These are phyloP conservation scores for Tritrichomonas foetus DNA, from an alignment of 208 protist species.

Conservation along the genomic window DNA sequence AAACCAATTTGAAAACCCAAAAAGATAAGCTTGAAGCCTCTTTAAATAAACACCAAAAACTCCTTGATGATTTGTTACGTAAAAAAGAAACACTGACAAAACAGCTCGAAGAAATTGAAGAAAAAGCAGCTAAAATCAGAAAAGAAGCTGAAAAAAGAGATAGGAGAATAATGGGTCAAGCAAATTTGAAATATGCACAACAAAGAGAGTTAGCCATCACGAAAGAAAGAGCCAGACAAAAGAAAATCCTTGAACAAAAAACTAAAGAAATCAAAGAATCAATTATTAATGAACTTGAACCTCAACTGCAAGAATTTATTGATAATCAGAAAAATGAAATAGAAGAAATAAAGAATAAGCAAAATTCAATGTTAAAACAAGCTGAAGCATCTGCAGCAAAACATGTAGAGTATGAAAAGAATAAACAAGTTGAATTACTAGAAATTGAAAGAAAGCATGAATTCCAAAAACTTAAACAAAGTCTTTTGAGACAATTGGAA, in stretches of 20 bases:
- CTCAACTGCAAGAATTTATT: not conserved
- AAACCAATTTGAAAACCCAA: not conserved
- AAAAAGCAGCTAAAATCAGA: not conserved
- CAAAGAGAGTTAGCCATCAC: not conserved
- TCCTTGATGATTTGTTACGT: not conserved
- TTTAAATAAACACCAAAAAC: not conserved
- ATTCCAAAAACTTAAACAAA: not conserved
- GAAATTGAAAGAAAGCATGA: not conserved
- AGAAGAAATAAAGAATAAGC: not conserved
- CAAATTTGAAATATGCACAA: not conserved
- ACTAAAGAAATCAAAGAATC: constrained; percentile 40
- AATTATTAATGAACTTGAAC: not conserved
- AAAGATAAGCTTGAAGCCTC: not conserved
- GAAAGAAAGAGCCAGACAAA: not conserved
- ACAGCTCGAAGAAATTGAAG: not conserved
- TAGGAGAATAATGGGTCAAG: not conserved
- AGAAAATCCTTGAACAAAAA: not conserved
- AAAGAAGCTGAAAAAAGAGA: not conserved
- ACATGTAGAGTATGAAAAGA: not conserved
- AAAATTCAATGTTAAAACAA: not conserved
- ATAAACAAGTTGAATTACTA: not conserved
- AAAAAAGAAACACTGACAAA: not conserved
- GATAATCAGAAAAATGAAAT: not conserved
- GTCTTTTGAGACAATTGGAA: not conserved
- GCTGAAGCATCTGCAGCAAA: not conserved